Conservation (phyloP, 2,329 filamentous ascomycete species). For the Aspergillus terreus region DNA sequence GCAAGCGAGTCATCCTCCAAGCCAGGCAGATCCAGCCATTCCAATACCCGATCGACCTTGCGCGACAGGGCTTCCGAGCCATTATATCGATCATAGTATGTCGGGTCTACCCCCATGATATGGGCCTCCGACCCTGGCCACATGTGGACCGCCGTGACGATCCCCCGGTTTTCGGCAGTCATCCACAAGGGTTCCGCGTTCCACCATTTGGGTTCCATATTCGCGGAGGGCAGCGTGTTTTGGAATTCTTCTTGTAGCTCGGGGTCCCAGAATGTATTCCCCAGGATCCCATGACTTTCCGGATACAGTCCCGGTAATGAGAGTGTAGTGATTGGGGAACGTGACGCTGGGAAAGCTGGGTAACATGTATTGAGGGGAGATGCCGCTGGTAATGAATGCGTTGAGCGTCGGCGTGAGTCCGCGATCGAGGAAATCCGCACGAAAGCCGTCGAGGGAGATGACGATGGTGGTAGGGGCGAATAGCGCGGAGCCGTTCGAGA, state of each 20-base stretch:
- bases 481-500: conserved; percentile 78
- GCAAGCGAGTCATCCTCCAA: conserved; percentile 54
- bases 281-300: conserved; percentile 87
- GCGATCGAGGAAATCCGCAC: conserved; percentile 84
- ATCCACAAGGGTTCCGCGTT: conserved; percentile 90
- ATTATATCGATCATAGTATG: conserved; percentile 81
- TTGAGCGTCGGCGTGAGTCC: conserved; percentile 79
- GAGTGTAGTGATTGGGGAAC: conserved; percentile 92
- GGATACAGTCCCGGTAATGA: conserved; percentile 92
- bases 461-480: conserved; percentile 91
- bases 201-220: conserved; percentile 90
- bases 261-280: conserved; percentile 93
- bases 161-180: conserved; percentile 77
- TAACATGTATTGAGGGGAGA: conserved; percentile 88
- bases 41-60: conserved; percentile 76
- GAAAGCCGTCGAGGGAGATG: conserved; percentile 92
- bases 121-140: conserved; percentile 96
- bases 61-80: conserved; percentile 66
- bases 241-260: conserved; percentile 73
- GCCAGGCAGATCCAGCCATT: conserved; percentile 80
- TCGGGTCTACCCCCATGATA: conserved; percentile 69
- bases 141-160: conserved; percentile 88
- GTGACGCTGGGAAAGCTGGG: conserved; percentile 96
- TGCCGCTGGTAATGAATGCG: conserved; percentile 72
- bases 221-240: conserved; percentile 73